Evolutionary conservation across 768 basidiomycete species (phyloP).

Genomic region (Amanita fuliginea): DNA sequence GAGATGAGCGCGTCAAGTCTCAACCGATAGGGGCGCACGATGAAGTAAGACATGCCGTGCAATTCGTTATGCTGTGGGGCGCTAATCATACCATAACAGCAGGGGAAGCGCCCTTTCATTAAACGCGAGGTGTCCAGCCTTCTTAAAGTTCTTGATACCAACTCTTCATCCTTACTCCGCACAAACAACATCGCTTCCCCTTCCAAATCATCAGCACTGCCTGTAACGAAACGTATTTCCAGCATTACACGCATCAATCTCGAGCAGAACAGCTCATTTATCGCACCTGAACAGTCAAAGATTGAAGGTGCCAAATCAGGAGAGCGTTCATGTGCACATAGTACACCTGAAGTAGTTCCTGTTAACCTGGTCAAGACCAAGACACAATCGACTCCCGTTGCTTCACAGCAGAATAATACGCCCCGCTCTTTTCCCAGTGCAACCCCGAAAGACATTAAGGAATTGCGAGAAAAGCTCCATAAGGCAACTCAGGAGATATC

Average conservation of each 20-base stretch:
- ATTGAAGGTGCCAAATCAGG: background rate
- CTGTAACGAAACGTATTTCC: background rate
- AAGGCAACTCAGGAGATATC: background rate
- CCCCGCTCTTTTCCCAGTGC: background rate
- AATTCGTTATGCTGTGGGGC: background rate
- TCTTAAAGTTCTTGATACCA: slow-evolving; percentile 6
- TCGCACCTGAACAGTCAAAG: background rate
- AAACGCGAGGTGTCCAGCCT: slow-evolving; percentile 3
- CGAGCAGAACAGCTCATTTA: background rate
- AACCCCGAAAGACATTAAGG: background rate
- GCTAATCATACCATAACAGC: slow-evolving; percentile 3
- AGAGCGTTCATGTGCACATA: background rate
- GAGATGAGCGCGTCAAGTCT: slow-evolving; percentile 16
- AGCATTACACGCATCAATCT: slow-evolving; percentile 1
- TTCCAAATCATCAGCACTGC: background rate
- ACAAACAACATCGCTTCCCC: slow-evolving; percentile 1
- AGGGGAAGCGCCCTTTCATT: background rate
- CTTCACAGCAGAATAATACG: background rate
- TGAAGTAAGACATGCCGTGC: slow-evolving; percentile 3
- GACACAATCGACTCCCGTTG: background rate
- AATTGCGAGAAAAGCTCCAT: background rate
- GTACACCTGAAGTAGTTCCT: background rate
- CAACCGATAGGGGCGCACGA: slow-evolving; percentile 5
- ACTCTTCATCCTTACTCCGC: background rate
- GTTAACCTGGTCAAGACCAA: background rate